phyloP scores from a whole-genome alignment of 768 basidiomycete genomes.

The Auricularia heimuer region DNA sequence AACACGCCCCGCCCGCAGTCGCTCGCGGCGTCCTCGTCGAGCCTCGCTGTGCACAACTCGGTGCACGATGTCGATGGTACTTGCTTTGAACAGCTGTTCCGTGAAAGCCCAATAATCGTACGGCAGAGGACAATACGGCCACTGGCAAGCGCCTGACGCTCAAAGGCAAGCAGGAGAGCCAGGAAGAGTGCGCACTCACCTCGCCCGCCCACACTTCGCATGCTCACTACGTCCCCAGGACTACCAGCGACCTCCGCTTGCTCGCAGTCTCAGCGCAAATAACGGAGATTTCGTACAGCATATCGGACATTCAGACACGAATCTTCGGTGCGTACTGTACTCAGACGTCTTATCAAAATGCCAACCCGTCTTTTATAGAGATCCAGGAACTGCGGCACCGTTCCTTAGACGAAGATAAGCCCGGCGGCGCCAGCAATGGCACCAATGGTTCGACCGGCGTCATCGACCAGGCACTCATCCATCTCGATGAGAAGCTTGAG shows the following conservation, averaged over 20 bases:
- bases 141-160: slow-evolving; percentile 42
- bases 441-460: slow-evolving; percentile 42
- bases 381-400: slow-evolving; percentile 91
- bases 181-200: slow-evolving; percentile 46
- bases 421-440: slow-evolving; percentile 33
- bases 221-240: slow-evolving; percentile 2
- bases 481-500: slow-evolving; percentile 70
- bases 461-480: slow-evolving; percentile 75
- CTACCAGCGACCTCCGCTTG: slow-evolving; percentile 57
- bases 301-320: slow-evolving; percentile 84
- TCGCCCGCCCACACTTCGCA: slow-evolving; percentile 5
- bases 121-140: slow-evolving; percentile 65
- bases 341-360: neutral
- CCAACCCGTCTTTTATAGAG: slow-evolving; percentile 35
- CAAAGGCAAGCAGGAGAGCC: slow-evolving; percentile 46
- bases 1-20: neutral
- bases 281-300: slow-evolving; percentile 76
- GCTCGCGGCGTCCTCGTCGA: neutral
- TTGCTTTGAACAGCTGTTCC: neutral
- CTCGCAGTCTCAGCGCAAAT: slow-evolving; percentile 77
- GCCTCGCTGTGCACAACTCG: neutral
- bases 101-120: neutral
- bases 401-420: slow-evolving; percentile 35
- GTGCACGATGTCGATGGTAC: neutral
- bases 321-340: slow-evolving; percentile 55